These are phyloP conservation scores for Aspergillus clavatus DNA, from an alignment of 2,329 filamentous ascomycete genomes.

Conservation along the genomic window DNA sequence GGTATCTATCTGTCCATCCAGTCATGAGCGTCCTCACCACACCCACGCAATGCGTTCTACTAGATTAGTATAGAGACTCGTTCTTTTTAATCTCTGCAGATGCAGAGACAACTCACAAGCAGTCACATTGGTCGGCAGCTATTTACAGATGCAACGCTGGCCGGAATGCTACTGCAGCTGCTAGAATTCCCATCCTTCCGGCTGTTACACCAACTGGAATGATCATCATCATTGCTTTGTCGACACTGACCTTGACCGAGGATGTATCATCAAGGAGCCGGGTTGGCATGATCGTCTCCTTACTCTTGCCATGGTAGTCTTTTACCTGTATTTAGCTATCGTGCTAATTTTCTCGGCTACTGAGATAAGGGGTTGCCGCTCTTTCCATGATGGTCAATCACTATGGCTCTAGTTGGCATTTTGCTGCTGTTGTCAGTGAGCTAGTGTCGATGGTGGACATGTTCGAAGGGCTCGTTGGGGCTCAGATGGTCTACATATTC, in stretches of 20 bases:
- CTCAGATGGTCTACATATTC: slow-evolving; percentile 17
- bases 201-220: too few species aligned
- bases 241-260: slow-evolving; percentile 9
- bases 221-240: slow-evolving; percentile 9
- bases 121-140: too few species aligned
- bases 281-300: slow-evolving; percentile 19
- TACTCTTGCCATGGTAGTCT: slow-evolving; percentile 10
- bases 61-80: too few species aligned
- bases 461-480: slow-evolving; percentile 19
- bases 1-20: too few species aligned
- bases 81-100: too few species aligned
- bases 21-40: too few species aligned
- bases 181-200: too few species aligned
- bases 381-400: slow-evolving; percentile 10
- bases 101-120: too few species aligned
- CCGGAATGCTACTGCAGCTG: too few species aligned
- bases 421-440: slow-evolving; percentile 5
- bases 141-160: too few species aligned
- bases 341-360: slow-evolving; percentile 1
- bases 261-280: slow-evolving; percentile 9
- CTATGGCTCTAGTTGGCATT: slow-evolving; percentile 15
- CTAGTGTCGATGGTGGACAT: slow-evolving; percentile 8
- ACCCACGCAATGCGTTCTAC: too few species aligned
- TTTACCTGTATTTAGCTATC: neutral
- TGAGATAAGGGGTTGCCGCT: slow-evolving; percentile 9